Conservation (phyloP, 768 basidiomycete genomes). For the Crepidotus variabilis region DNA sequence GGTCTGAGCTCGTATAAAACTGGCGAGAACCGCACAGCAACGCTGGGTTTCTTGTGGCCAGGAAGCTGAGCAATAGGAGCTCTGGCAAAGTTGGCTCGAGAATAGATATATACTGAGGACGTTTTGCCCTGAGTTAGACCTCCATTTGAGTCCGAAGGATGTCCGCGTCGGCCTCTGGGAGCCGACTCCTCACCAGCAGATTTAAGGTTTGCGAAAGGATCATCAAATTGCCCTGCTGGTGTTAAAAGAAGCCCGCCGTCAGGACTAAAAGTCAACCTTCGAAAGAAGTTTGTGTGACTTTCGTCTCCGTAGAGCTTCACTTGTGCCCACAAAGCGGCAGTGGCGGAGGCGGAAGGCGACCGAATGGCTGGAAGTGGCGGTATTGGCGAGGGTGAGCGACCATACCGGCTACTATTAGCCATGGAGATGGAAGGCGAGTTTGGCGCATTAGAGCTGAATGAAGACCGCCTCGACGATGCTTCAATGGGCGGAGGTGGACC, state of each 20-base stretch:
- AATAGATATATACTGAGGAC: conserved; percentile 88
- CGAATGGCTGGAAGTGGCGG: conserved; percentile 93
- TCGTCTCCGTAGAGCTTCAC: conserved; percentile 94
- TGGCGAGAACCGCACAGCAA: conserved; percentile 92
- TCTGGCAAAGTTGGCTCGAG: conserved; percentile 88
- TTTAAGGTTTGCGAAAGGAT: conserved; percentile 60
- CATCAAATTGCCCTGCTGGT: conserved; percentile 96
- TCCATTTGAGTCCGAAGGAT: conserved; percentile 30
- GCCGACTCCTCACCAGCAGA: conserved; percentile 32
- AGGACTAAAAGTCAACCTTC: conserved; percentile 89
- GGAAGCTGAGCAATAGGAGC: conserved; percentile 94
- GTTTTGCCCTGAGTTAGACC: conserved; percentile 38
- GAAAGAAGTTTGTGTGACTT: conserved; percentile 92
- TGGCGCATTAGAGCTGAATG: conserved; percentile 81
- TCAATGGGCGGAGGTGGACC: conserved; percentile 69
- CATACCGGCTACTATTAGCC: conserved; percentile 48
- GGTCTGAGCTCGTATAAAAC: conserved; percentile 87
- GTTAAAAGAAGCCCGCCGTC: conserved; percentile 93
- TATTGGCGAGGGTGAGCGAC: conserved; percentile 85
- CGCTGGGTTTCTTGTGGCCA: conserved; percentile 93
- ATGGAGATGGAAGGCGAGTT: conserved; percentile 62
- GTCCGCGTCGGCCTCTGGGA: conserved; percentile 56
- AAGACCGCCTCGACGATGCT: conserved; percentile 54
- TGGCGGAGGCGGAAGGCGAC: conserved; percentile 29
- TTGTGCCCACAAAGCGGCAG: conserved; percentile 46